Evolutionary conservation across 2,329 filamentous ascomycete genomes (phyloP).

Genomic region (Neocucurbitaria cava): DNA sequence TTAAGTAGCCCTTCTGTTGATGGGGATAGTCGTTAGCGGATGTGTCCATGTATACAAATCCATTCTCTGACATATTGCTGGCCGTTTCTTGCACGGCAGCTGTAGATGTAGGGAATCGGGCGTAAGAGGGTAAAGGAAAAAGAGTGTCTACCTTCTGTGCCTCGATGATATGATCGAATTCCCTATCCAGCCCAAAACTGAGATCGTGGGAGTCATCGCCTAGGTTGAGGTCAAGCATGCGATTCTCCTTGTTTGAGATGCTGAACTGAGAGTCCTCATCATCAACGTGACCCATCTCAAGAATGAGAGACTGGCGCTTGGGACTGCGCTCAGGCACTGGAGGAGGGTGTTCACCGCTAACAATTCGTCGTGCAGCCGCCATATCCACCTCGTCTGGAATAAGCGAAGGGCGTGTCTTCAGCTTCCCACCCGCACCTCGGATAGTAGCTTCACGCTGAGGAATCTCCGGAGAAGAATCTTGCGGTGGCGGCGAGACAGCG

Average conservation of each 20-base stretch:
- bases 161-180: conserved; percentile 95
- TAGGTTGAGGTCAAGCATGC: conserved; percentile 79
- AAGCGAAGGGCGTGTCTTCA: conserved; percentile 88
- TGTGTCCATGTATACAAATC: conserved; percentile 38
- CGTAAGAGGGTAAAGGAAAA: conserved; percentile 45
- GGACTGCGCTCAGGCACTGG: conserved; percentile 48
- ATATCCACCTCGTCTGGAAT: conserved; percentile 87
- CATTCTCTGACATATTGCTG: conserved; percentile 36
- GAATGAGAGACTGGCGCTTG: conserved; percentile 46
- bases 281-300: conserved; percentile 42
- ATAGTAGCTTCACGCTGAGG: conserved; percentile 88
- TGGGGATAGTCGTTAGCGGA: conserved; percentile 56
- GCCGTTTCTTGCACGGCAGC: conserved; percentile 27
- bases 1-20: conserved; percentile 94
- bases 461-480: conserved; percentile 67
- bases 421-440: conserved; percentile 81
- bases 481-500: conserved; percentile 40
- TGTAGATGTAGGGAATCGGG: conserved; percentile 35
- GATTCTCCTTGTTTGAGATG: conserved; percentile 40
- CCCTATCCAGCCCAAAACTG: conserved; percentile 84
- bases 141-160: conserved; percentile 85
- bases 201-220: conserved; percentile 74
- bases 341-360: conserved; percentile 74
- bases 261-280: conserved; percentile 41
- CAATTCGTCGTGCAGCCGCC: conserved; percentile 83